These are phyloP conservation scores for Arthrinium puccinioides DNA, from an alignment of 2,329 filamentous ascomycete species.

Conservation along the genomic window DNA sequence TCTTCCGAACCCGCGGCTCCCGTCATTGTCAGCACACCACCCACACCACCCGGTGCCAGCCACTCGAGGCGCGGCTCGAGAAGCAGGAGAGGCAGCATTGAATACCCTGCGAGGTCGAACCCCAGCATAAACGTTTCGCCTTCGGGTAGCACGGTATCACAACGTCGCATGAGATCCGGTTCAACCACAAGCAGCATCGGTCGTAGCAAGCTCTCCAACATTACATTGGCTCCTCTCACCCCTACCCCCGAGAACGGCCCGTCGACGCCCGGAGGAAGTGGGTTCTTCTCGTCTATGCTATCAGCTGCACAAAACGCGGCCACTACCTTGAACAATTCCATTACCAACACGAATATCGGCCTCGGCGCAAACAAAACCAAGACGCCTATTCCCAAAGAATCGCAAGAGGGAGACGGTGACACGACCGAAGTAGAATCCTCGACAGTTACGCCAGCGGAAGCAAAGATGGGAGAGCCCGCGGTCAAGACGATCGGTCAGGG, in stretches of 20 bases:
- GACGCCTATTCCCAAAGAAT: slow-evolving; percentile 25
- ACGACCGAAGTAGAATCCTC: slow-evolving; percentile 37
- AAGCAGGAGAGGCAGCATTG: slow-evolving; percentile 13
- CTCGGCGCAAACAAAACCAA: slow-evolving; percentile 42
- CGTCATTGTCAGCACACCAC: slow-evolving; percentile 58
- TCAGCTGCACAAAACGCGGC: slow-evolving; percentile 91
- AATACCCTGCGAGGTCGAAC: slow-evolving; percentile 20
- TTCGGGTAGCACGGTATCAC: slow-evolving; percentile 66
- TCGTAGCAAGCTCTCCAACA: slow-evolving; percentile 83
- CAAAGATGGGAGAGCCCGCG: slow-evolving; percentile 54
- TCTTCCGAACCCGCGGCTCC: slow-evolving; percentile 36
- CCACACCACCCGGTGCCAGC: slow-evolving; percentile 49
- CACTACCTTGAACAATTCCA: slow-evolving; percentile 63
- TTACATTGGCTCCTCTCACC: slow-evolving; percentile 64
- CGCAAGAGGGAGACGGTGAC: slow-evolving; percentile 23
- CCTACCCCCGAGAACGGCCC: slow-evolving; percentile 61
- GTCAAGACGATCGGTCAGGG: slow-evolving; percentile 85
- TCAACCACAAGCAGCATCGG: slow-evolving; percentile 43
- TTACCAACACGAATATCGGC: slow-evolving; percentile 57
- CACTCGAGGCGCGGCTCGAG: slow-evolving; percentile 7
- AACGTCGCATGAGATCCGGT: slow-evolving; percentile 48
- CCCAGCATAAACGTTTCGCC: slow-evolving; percentile 53
- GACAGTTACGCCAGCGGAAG: slow-evolving; percentile 29
- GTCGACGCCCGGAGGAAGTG: slow-evolving; percentile 45
- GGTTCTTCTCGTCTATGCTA: slow-evolving; percentile 92